Evolutionary conservation across 140 eudicot species (phyloP), one percentile per base, ranked within the genome.

Genomic region (Cichorium intybus): DNA sequence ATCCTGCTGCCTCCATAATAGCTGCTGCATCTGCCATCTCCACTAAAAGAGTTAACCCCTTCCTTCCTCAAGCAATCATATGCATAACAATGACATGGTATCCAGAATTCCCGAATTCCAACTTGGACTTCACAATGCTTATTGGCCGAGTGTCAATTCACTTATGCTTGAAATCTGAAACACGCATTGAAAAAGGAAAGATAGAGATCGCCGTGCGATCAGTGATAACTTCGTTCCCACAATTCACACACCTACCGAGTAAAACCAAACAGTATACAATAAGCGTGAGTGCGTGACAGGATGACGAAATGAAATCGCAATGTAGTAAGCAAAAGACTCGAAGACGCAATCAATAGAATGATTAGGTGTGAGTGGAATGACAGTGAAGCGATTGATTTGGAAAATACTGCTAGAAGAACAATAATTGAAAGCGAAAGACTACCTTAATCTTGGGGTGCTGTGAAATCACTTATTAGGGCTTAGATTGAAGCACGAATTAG

Each of bases 21-120:
- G 84, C 89, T 3, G 84, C 95, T 18, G 84, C 96, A 77, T 92
- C 96, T 43, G 81, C 93, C 96, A 89, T 92, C 61, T 63, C 74
- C 73, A 73, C 66, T 39, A n/a, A 29, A 39, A 46, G 6, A 50
- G 20, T 28, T 17, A 67, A 65, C 10, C 65, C 56, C 48, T 31
- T 56, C 15, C 34, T 56, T 49, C 61, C 46, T 59, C 68, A 75
- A 50, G 50, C 16, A 50, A 35, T 59, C 52, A 65, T 24, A 72
- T 23, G 39, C 51, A 71, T 60, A 53, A 11, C 66, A 72, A 18
- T 7, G 16, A 27, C 71, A 62, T 62, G n/a, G 21, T 39, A 55
- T 72, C 59, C 24, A 41, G 6, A 53, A 52, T 29, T 23, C 34
- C 27, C 17, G 16, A 63, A 56, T 64, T 66, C 54, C 62, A 49